Evolutionary conservation across 768 basidiomycete species (phyloP), one percentile per base, ranked within the genome.

Genomic region (Mrakia gelida): DNA sequence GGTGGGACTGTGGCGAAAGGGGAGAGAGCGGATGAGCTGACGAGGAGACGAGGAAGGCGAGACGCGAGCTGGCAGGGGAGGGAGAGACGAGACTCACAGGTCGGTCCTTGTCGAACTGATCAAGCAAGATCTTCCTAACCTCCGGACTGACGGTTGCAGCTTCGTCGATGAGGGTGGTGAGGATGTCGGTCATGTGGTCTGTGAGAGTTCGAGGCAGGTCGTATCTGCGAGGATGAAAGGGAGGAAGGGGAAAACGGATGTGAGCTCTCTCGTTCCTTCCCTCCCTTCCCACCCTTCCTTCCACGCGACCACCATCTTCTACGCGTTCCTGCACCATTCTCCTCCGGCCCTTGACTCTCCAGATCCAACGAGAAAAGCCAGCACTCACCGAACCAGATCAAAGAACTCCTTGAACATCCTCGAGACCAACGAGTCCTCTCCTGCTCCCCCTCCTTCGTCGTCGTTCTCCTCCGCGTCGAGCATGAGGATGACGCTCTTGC

Each of bases 401-500:
- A 98, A 95, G 80, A 94, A 89, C 81, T 90, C 90, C 81, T 89
- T 89, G 84, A 98, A 98, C 79, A 94, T 89, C 67, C 75, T 38
- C 56, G 61, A 21, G 41, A 79, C 78, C 30, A 70, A 52, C 28
- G 67, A 54, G 16, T 52, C 68, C 32, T 79, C 68, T 21, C 43
- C 74, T n/a, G 10, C 61, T 92, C 90, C 73, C 86, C 84, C 86
- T 95, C 90, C 79, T 83, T 97, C 88, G 71, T 94, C 92, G 79
- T 98, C 96, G 16, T 90, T 90, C 52, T 89, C 89, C 5, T 91
- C 92, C 21, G 98, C 88, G 85, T 98, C 96, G 85, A 93, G 94
- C 23, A 97, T 90, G 81, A 98, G 89, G 18, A 95, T 93, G 43
- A 97, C 91, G 81, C 92, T 93, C 88, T 98, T 98, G 82, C 98